Conservation (phyloP, 768 basidiomycete genomes). For the Dacryopinax primogenitus region DNA sequence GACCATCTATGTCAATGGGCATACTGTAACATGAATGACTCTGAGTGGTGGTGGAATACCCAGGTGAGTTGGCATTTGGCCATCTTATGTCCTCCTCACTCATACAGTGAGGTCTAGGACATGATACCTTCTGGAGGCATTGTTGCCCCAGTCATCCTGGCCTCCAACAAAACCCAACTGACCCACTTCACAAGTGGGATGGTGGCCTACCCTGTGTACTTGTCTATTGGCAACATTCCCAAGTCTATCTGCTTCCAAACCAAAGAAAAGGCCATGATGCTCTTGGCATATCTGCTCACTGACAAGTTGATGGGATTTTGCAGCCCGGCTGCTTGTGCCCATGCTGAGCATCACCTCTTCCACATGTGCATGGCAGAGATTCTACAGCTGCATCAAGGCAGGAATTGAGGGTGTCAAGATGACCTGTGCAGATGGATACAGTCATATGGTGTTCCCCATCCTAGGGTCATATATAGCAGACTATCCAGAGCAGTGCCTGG, state of each 20-base stretch:
- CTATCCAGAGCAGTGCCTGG: too few species aligned
- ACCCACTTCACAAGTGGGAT: conserved; percentile 30
- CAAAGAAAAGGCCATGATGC: too few species aligned
- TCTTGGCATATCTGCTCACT: too few species aligned
- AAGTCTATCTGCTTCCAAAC: too few species aligned
- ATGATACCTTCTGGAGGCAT: conserved; percentile 21
- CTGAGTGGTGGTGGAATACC: conserved; percentile 28
- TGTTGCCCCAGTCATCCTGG: conserved; percentile 34
- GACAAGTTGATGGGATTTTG: too few species aligned
- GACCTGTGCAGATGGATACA: not conserved
- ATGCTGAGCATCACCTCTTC: too few species aligned
- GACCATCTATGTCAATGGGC: conserved; percentile 17
- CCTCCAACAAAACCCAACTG: conserved; percentile 37
- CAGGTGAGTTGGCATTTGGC: conserved; percentile 25
- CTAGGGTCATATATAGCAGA: not conserved
- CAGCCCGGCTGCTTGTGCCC: too few species aligned
- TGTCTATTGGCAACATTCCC: too few species aligned
- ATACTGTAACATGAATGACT: conserved; percentile 31
- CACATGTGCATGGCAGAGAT: not conserved
- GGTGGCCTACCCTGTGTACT: conserved; percentile 19
- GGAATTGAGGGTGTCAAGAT: too few species aligned
- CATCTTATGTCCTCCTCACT: not conserved
- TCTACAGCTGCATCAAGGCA: not conserved
- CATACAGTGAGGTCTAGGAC: not conserved
- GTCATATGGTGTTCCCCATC: not conserved